A percentile compares a stretch with the other conserved stretches of the same genome.
These are phyloP conservation scores for Collybia sp. DNA, from an alignment of 768 basidiomycete species.

Conservation along the genomic window DNA sequence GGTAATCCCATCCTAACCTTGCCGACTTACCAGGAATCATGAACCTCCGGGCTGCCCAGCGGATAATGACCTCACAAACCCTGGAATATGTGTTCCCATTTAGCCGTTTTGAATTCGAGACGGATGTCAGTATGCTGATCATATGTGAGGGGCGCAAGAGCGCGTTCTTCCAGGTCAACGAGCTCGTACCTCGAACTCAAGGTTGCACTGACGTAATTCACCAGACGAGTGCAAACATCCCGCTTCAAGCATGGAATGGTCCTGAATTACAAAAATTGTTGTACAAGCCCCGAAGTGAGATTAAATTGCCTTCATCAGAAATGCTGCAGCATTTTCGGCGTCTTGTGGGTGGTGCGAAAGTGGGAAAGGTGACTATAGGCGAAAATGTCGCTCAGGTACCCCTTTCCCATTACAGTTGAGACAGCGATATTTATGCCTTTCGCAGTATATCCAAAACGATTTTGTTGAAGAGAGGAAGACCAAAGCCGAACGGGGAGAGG, in stretches of 20 bases:
- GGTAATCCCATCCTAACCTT: background rate
- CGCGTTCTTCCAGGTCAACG: constrained; percentile 62
- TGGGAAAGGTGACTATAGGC: constrained; percentile 47
- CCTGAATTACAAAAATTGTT: constrained; percentile 23
- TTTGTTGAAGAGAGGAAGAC: constrained; percentile 51
- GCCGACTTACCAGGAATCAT: constrained; percentile 45
- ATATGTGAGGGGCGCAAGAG: constrained; percentile 64
- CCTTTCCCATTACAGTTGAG: background rate
- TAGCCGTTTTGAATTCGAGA: constrained; percentile 66
- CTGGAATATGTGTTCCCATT: constrained; percentile 76
- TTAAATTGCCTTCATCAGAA: constrained; percentile 41
- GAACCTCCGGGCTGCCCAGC: constrained; percentile 62
- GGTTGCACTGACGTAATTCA: constrained; percentile 1
- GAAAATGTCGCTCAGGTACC: constrained; percentile 57
- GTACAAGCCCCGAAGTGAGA: constrained; percentile 42
- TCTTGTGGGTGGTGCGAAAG: constrained; percentile 57
- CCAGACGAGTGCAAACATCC: constrained; percentile 59
- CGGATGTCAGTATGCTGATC: constrained; percentile 65
- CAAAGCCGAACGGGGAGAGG: constrained; percentile 25
- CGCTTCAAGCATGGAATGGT: constrained; percentile 25
- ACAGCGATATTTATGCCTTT: background rate
- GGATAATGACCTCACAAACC: constrained; percentile 58
- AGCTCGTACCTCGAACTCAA: background rate
- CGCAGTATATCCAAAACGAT: constrained; percentile 71
- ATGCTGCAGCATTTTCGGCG: constrained; percentile 52